Evolutionary conservation across 2,329 filamentous ascomycete species (phyloP), one percentile per base, ranked within the genome.

Genomic region (Fusarium mexicanum): DNA sequence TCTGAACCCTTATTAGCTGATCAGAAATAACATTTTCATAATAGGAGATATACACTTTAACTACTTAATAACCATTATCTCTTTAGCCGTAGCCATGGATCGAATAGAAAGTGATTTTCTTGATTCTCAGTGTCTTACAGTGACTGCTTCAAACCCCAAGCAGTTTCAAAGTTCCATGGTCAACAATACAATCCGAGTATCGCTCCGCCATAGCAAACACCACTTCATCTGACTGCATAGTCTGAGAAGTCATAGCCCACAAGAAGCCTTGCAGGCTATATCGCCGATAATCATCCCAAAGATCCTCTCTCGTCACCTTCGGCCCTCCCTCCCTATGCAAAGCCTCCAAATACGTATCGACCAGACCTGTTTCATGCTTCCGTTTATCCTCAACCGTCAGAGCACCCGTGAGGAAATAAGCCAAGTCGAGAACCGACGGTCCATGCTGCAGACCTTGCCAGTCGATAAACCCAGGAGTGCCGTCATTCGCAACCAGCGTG

Each of bases 391-490:
- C 37, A 2, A 59, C 43, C 2, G 43, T 50, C 22, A 66, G 11
- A 13, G 50, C 50, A 18, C 61, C 61, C 2, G n/a, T 22, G 6
- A 66, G 61, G 16, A 59, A 59, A 11, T 67, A 59, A 1, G 20
- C 24, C 22, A 66, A 24, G 22, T 66, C 61, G 1, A 66, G 43
- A 50, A 65, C 37, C 3, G 43, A 48, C 4, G 64, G 61, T 5
- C 50, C 64, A 37, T 59, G 50, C 29, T 66, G 61, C 3, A 67
- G 2, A 8, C 61, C 50, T 4, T 67, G 64, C 50, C 61, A 66
- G 0, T 67, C 41, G 3, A 66, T 66, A 1, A 67, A 66, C 0
- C 61, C 50, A 9, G 43, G 64, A 11, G 31, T 59, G 0, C 61
- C 64, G 2, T 58, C 61, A 10, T 58, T 65, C 2, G 50, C 17